Percentiles rank a stretch among this genome's conserved stretches.
phyloP scores from a whole-genome alignment of 1,139 yeast species.

The Groenewaldozyma auringiensis region DNA sequence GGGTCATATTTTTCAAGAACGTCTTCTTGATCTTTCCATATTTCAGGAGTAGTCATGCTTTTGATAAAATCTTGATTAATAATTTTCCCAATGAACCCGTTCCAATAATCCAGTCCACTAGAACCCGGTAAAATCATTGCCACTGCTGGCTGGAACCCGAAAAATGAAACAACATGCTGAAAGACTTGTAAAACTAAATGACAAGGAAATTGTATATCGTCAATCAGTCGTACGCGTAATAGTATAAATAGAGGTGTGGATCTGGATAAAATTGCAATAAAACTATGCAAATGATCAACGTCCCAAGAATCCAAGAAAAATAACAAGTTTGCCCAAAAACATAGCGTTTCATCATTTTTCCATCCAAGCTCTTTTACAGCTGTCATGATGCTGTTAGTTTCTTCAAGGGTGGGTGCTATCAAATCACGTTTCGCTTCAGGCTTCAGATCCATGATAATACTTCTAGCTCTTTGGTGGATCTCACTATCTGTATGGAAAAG shows the following conservation, averaged over 20 bases:
- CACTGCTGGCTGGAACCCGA: neutral
- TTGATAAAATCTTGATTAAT: neutral
- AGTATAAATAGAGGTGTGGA: neutral
- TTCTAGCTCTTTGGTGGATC: neutral
- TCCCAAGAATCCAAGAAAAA: neutral
- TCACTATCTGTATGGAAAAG: neutral
- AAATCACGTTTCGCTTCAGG: neutral
- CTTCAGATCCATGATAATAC: neutral
- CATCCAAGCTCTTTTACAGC: neutral
- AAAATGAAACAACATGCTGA: neutral
- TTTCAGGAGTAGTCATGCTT: neutral
- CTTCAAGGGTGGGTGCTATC: neutral
- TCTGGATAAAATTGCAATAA: neutral
- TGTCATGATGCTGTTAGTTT: neutral
- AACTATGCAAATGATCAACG: neutral
- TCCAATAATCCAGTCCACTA: neutral
- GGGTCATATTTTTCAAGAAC: neutral
- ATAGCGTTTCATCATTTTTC: neutral
- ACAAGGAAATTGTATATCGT: neutral
- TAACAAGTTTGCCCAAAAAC: neutral
- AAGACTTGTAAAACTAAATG: neutral
- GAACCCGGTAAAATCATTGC: neutral
- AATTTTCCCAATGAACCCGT: neutral
- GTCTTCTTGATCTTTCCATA: neutral
- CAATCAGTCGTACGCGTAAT: neutral